phyloP scores from a whole-genome alignment of 1,284 basidiomycete species.

The Caloboletus inedulis region DNA sequence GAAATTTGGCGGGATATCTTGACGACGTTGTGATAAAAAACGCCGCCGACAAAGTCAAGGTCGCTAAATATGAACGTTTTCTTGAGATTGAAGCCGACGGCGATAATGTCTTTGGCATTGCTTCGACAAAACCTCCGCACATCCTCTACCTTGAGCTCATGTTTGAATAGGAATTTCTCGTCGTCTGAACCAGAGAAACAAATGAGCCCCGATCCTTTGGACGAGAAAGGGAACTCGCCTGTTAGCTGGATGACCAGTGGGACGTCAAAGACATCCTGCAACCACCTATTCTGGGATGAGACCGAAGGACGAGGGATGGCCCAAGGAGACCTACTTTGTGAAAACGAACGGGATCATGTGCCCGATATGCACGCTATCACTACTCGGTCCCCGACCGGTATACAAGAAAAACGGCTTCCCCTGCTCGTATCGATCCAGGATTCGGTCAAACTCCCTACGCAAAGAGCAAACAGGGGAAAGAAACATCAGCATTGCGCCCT shows the following conservation, averaged over 20 bases:
- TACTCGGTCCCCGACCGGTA: conserved; percentile 95
- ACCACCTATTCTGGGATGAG: conserved; percentile 60
- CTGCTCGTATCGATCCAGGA: conserved; percentile 94
- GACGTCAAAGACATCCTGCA: conserved; percentile 95
- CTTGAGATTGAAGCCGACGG: conserved; percentile 88
- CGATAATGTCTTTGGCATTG: conserved; percentile 95
- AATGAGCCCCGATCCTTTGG: not conserved
- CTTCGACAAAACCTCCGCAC: conserved; percentile 80
- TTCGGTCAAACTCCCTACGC: conserved; percentile 85
- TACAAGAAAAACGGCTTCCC: conserved; percentile 98
- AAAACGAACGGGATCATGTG: conserved; percentile 98
- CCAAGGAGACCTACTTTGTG: conserved; percentile 70
- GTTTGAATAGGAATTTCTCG: conserved; percentile 99
- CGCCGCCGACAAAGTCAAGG: conserved; percentile 85
- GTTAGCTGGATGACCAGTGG: conserved; percentile 95
- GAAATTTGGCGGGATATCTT: conserved; percentile 93
- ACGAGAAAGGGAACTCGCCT: conserved; percentile 42
- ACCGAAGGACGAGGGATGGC: not conserved
- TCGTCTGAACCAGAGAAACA: conserved; percentile 62
- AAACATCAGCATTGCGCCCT: not conserved
- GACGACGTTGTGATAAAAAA: conserved; percentile 94
- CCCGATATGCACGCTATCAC: conserved; percentile 96
- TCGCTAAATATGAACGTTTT: conserved; percentile 98
- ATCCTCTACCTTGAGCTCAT: conserved; percentile 88
- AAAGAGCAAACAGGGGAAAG: not conserved